Evolutionary conservation across 1,284 basidiomycete species (phyloP), one percentile per base, ranked within the genome.

Genomic region (Naganishia cerealis): DNA sequence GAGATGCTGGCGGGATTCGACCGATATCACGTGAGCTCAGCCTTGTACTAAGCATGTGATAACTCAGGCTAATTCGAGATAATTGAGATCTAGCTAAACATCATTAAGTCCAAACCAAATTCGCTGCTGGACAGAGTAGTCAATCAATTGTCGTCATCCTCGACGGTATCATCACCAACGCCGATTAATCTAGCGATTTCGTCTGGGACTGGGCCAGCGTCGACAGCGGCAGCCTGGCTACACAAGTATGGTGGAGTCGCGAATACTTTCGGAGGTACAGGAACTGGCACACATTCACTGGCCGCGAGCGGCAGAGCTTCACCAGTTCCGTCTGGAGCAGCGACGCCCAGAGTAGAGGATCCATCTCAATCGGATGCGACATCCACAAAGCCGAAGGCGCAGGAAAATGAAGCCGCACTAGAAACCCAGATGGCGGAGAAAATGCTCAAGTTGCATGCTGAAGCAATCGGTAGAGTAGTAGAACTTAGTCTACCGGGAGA

Each of bases 401-500:
- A 84, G 59, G 90, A 92, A 67, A 88, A 90, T 70, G 94, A 97
- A 75, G 94, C 94, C 5, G 74, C 87, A 46, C 81, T 96, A 42
- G 87, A 83, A 56, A 81, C 96, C 3, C 86, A 88, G 46, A 83
- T 88, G 29, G 91, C 91, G 0, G 92, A 95, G 81, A 88, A 86
- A 72, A 93, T 97, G 87, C 81, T 97, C 21, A 91, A 88, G 77
- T 96, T 94, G 92, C 94, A 98, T 79, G 94, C 94, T 1, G 94
- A 97, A 78, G 90, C 92, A 2, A 87, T 95, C 40, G 94, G 94
- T 4, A 83, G 94, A 71, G 93, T 92, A 72, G 90, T 94, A 9
- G 94, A 96, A 79, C 82, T 98, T 36, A 93, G 88, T 74, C 80
- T 87, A 3, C 75, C 86, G 2, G 86, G 85, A 57, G 94, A 98